Conservation (phyloP, 2,329 filamentous ascomycete genomes). For the Cladosporium velox region DNA sequence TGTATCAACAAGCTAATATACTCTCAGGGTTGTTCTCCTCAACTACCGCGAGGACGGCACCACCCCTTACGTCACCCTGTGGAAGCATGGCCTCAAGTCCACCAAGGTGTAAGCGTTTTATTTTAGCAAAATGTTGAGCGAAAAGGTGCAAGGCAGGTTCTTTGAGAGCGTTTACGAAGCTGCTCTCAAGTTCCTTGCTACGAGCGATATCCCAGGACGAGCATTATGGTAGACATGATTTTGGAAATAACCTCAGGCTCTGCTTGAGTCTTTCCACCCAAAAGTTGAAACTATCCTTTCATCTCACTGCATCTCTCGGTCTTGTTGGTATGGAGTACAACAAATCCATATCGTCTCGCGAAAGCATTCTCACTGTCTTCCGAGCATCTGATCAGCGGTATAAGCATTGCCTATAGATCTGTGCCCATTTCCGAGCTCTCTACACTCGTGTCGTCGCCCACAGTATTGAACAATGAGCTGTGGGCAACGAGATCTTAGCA, state of each 20-base stretch:
- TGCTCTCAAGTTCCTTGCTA: constrained; percentile 2
- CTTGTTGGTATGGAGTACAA: not conserved
- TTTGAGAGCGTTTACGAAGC: constrained; percentile 1
- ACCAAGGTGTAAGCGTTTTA: constrained; percentile 77
- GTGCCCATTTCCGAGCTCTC: not conserved
- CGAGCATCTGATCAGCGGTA: not conserved
- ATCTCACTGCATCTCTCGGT: not conserved
- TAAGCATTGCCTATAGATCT: not conserved
- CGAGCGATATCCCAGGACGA: constrained; percentile 22
- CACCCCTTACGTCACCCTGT: constrained; percentile 85
- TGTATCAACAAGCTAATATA: not conserved
- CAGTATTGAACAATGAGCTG: not conserved
- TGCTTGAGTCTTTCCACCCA: constrained; percentile 18
- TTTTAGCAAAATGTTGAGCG: constrained; percentile 19
- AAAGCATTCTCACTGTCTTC: not conserved
- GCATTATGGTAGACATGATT: constrained; percentile 20
- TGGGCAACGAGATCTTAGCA: not conserved
- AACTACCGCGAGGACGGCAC: constrained; percentile 97
- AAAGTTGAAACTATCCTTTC: constrained; percentile 12
- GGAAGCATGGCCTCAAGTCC: constrained; percentile 90
- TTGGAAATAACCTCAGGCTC: constrained; percentile 20
- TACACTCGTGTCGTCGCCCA: not conserved
- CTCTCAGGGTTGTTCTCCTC: constrained; percentile 75
- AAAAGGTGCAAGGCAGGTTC: constrained; percentile 8
- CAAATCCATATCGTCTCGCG: not conserved